Conservation (phyloP, 371 early-diverging fungal species). For the Mucor velutinosus region DNA sequence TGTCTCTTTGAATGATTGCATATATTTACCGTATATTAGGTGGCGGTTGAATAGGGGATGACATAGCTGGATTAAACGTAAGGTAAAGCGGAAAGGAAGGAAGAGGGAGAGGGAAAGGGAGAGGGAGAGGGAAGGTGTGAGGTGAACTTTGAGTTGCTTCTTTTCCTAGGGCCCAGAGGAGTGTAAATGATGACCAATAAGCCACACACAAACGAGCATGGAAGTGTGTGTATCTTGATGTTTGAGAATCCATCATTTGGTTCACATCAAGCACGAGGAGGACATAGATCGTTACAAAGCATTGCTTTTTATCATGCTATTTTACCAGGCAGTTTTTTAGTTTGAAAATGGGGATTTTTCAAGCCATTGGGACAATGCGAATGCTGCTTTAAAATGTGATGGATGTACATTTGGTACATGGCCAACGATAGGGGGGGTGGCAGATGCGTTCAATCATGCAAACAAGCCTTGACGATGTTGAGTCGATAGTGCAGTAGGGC, state of each 20-base stretch:
- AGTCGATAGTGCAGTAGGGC: too few species aligned
- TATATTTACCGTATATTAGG: conserved; percentile 31
- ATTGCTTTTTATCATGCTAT: not conserved
- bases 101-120: not conserved
- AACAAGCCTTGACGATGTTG: too few species aligned
- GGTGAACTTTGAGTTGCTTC: not conserved
- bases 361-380: not conserved
- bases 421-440: not conserved
- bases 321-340: not conserved
- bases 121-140: not conserved
- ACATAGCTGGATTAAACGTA: conserved; percentile 10
- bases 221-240: not conserved
- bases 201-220: not conserved
- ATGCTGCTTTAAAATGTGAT: not conserved
- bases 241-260: too few species aligned
- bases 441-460: not conserved
- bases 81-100: not conserved
- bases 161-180: not conserved
- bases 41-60: conserved; percentile 30
- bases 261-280: too few species aligned
- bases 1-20: not conserved
- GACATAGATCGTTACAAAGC: too few species aligned
- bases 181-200: not conserved
- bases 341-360: not conserved
- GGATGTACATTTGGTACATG: not conserved